Evolutionary conservation across 208 protist species (phyloP).

Genomic region (Crithidia acanthocephali): DNA sequence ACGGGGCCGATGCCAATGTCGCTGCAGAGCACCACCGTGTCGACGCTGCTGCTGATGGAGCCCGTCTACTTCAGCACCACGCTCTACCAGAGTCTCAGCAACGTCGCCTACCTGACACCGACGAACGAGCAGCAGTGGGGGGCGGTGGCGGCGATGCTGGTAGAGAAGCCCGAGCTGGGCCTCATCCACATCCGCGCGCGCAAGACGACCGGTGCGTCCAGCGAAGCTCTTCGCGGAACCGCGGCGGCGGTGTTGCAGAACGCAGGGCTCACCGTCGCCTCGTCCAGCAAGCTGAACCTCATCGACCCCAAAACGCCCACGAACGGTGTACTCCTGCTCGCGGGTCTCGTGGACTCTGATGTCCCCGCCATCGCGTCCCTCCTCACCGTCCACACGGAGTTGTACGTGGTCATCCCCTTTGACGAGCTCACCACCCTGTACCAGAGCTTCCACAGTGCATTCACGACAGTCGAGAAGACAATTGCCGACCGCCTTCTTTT

Average conservation of each 20-base stretch:
- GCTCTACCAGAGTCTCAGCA: conserved; percentile 25
- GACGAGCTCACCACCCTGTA: conserved; percentile 26
- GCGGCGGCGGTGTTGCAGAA: not conserved
- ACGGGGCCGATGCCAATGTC: not conserved
- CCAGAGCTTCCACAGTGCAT: not conserved
- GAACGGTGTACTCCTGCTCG: not conserved
- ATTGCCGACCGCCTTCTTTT: conserved; percentile 5
- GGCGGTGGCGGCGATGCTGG: conserved; percentile 20
- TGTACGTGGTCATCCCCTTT: conserved; percentile 5
- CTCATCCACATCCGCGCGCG: not conserved
- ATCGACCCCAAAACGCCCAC: not conserved
- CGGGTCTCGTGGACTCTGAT: not conserved
- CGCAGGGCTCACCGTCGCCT: not conserved
- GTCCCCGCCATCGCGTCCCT: not conserved
- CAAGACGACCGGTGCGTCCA: too few species aligned
- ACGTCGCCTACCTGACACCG: conserved; percentile 34
- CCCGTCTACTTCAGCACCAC: conserved; percentile 18
- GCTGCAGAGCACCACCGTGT: not conserved
- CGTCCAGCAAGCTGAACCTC: not conserved
- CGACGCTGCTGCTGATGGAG: conserved; percentile 12
- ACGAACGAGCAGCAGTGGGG: conserved; percentile 34
- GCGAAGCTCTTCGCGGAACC: not conserved
- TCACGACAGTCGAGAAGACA: not conserved
- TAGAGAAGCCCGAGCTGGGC: not conserved
- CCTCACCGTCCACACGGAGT: not conserved